Base-by-base conservation (phyloP, 1,284 basidiomycete species). In the Coniferiporia weirii region DNA sequence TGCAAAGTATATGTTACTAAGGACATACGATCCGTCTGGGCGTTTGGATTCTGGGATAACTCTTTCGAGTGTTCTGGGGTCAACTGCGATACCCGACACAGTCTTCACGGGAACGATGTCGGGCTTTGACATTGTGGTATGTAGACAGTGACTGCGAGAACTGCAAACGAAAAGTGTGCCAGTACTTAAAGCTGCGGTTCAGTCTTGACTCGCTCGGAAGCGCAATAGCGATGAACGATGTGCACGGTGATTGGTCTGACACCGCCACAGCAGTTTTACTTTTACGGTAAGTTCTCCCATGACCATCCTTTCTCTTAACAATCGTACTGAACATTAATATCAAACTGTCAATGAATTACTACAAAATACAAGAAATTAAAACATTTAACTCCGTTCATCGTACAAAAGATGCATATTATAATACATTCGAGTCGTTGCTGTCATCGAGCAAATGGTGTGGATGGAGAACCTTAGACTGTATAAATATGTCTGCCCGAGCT, bases 21-120 rank as follows among this genome's bases (percentile, higher is more conserved):
- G 36, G 57, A 83, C 92, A 75, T 78, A 96, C 95, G 89, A 82
- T 76, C 95, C 95, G 76, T 98, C 95, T 66, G 87, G 73, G 40
- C 95, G 80, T 63, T 75, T 77, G 0, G 91, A 92, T 69, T 92
- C 84, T 10, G 95, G 93, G 36, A 98, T 89, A 60, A 97, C 86
- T 60, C 95, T 84, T 66, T 95, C 86, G 35, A 94, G 82, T 0
- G 92, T 92, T 51, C 81, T 78, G 5, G 92, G 89, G 71, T 95
- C 90, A 47, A 92, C 69, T 10, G 91, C 77, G 68, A 98, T 97
- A 9, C 95, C 95, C 4, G 93, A 78, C 1, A 78, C 76, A 0
- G 89, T 78, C 64, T 85, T 81, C 0, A 85, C 77, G 48, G 91
- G 85, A 64, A 85, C 77, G 54, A 93, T 72, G 8, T 90, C 83